A percentile compares a stretch with the other conserved stretches of the same genome.
Evolutionary conservation across 2,329 filamentous ascomycete genomes (phyloP).

Genomic region (Macrophomina phaseolina): DNA sequence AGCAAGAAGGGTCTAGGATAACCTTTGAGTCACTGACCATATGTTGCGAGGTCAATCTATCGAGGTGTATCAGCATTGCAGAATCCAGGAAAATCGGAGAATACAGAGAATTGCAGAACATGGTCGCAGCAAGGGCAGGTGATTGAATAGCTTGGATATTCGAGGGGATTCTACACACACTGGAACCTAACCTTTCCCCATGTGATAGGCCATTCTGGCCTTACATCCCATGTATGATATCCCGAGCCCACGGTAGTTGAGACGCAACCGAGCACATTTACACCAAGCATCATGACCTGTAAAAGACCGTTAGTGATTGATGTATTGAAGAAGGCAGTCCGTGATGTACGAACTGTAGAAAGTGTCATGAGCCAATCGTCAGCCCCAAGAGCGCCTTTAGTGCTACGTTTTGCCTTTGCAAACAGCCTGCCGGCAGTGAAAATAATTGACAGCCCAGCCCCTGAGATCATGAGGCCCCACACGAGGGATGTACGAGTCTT

Average conservation of each 20-base stretch:
- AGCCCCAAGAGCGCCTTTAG: conserved; percentile 34
- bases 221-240: conserved; percentile 37
- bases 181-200: conserved; percentile 24
- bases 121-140: not conserved
- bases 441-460: conserved; percentile 29
- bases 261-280: conserved; percentile 37
- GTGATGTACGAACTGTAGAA: conserved; percentile 32
- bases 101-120: not conserved
- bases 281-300: conserved; percentile 32
- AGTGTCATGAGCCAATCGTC: conserved; percentile 40
- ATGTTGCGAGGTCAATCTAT: conserved; percentile 26
- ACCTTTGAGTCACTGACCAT: not conserved
- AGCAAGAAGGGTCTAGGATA: not conserved
- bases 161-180: not conserved
- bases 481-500: conserved; percentile 34
- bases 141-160: not conserved
- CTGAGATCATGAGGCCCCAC: conserved; percentile 35
- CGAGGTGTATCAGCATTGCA: conserved; percentile 32
- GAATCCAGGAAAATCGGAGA: not conserved
- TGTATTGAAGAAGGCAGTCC: too few relatives aligned
- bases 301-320: not conserved
- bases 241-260: conserved; percentile 38
- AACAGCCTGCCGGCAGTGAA: conserved; percentile 30
- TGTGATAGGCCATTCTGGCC: not conserved
- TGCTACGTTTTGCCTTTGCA: conserved; percentile 34